Base-by-base conservation (phyloP, 208 protist genomes). In the Strigomonas culicis region DNA sequence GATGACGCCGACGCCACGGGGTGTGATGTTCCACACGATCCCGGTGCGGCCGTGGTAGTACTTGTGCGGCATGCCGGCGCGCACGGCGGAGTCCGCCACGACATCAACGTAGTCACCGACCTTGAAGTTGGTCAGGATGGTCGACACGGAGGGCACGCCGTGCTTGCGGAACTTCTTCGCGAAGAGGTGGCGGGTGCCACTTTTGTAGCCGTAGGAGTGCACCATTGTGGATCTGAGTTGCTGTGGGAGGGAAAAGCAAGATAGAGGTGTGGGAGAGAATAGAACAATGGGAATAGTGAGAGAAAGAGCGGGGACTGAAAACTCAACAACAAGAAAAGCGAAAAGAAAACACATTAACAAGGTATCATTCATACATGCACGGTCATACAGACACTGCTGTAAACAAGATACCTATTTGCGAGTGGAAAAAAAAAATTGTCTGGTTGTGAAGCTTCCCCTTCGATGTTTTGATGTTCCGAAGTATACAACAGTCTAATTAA, bases 41-140 rank as follows among this genome's bases (percentile, higher is more conserved):
- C 99, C 99, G 62, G 99, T 99, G 79, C 96, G 98, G 66, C 99
- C 99, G 82, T 99, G 98, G 97, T 99, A 99, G 92, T 98, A 99
- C 89, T 99, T 99, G 95, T 99, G 94, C 58, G 99, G 99, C 98
- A 99, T 99, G 82, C 99, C 99, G 56, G 98, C 98, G 59, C 99
- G 98, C 74, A 99, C 90, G n/a, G 98, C 84, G 44, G 95, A 88
- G 81, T 99, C 98, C 47, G 88, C 96, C 10, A 97, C 92, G 74
- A 99, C 94, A 71, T 99, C 98, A 44, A 99, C 99, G 81, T 97
- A 99, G 74, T 99, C 98, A 70, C 98, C 98, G 44, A 99, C 68
- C 82, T 99, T 99, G 94, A 98, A 98, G 68, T 68, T 96, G 51
- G 85, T 91, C 25, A 99, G 84, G 85, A 98, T 99, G 31, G 92